These are phyloP conservation scores for Albatrellus sp. DNA, from an alignment of 1,284 basidiomycete genomes.

Conservation along the genomic window DNA sequence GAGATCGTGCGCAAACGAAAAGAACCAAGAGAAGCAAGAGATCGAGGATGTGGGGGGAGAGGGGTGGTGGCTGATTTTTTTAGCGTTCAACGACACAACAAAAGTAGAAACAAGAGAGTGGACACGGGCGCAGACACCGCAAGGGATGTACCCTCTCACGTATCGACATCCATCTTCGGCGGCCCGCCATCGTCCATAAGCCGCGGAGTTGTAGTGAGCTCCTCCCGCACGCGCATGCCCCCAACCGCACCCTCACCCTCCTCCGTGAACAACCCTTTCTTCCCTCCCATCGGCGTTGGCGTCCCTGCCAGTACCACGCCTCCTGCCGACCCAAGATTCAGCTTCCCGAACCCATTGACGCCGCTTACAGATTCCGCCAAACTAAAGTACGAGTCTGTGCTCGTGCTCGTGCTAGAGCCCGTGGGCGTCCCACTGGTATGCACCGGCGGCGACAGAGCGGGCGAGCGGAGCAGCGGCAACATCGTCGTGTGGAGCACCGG, in stretches of 20 bases:
- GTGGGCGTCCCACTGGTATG: background rate
- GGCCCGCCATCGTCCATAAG: slow-evolving; percentile 1
- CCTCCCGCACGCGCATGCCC: background rate
- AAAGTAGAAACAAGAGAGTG: background rate
- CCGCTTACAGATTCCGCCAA: slow-evolving; percentile 3
- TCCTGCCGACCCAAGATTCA: background rate
- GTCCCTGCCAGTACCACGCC: background rate
- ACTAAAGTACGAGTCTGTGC: slow-evolving; percentile 3
- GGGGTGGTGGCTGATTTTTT: background rate
- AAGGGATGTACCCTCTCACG: background rate
- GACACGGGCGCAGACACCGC: background rate
- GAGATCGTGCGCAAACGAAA: too few species aligned
- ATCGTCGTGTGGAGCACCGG: slow-evolving; percentile 6
- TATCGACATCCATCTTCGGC: slow-evolving; percentile 6
- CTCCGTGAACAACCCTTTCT: slow-evolving; percentile 14
- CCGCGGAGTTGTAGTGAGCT: background rate
- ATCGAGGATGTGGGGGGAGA: background rate
- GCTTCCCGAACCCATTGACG: slow-evolving; percentile 2
- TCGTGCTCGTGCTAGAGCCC: too few species aligned
- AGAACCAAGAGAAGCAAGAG: too few species aligned
- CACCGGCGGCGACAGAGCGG: slow-evolving; percentile 7
- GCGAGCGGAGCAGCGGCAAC: slow-evolving; percentile 8
- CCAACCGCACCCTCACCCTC: slow-evolving; percentile 7
- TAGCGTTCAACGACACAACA: background rate
- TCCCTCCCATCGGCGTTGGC: slow-evolving; percentile 8